Base-by-base conservation (phyloP, 768 basidiomycete species). In the Tulasnella sp. region DNA sequence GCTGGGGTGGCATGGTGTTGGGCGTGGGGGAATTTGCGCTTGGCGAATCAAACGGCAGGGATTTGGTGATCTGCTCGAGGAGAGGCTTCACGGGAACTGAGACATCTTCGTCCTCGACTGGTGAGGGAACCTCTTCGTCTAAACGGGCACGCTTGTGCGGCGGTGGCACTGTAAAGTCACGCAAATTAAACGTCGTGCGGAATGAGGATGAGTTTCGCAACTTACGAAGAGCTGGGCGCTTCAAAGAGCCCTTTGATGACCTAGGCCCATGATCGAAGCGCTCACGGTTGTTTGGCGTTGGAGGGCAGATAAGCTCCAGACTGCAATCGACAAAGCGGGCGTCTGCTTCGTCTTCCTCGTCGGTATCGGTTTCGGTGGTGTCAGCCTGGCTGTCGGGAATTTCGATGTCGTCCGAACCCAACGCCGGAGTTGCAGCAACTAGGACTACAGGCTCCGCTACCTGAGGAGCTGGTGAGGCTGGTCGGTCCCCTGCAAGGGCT, bases 311-410 rank as follows among this genome's bases (percentile, higher is more conserved):
- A 22, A 58, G 22, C 9, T 77, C 76, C 50, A 77, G 24, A 50
- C 76, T 77, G 18, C 58, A 37, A 28, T 77, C 76, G 24, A 77
- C 48, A 41, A 77, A 54, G 1, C 76, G 76, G 12, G 76, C 76
- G 20, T 77, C 76, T 9, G 44, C 76, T 54, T 77, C 76, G 37
- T 77, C 76, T 48, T 42, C 40, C 46, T 75, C 74, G 60, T 64
- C 60, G 9, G 20, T 64, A 40, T 74, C 40, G 1, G 34, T 75
- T 22, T 75, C 74, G 20, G 28, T 31, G 9, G 41, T 44, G 22
- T 20, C 20, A 40, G 74, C 41, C 16, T 75, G 74, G 74, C 74
- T 75, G 40, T 74, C 73, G 7, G 40, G 74, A 18, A 75, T 75
- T 48, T 75, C 74, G 28, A 77, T 50, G 34, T 77, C 76, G 22